Percentiles rank a stretch among this genome's conserved stretches.
Conservation (phyloP, 2,329 filamentous ascomycete genomes). For the Microcyclosporella mali region DNA sequence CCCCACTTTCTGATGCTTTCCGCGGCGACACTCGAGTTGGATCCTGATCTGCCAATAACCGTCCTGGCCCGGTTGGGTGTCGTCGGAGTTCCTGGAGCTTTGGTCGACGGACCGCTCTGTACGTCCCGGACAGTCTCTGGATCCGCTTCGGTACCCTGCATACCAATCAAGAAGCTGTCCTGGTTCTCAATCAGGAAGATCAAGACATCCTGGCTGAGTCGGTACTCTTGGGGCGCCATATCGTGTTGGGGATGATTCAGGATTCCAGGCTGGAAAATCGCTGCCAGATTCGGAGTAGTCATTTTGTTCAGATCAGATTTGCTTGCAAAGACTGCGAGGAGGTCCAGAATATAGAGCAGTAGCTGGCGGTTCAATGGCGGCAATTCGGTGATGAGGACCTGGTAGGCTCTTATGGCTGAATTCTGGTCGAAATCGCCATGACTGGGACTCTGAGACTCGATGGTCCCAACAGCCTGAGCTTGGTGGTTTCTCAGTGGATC, state of each 20-base stretch:
- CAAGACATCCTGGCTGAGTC: slow-evolving; percentile 89
- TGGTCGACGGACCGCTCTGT: slow-evolving; percentile 60
- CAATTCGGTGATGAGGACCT: slow-evolving; percentile 84
- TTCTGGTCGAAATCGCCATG: slow-evolving; percentile 68
- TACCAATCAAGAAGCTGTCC: slow-evolving; percentile 95
- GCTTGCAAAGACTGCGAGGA: slow-evolving; percentile 92
- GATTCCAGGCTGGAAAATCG: slow-evolving; percentile 96
- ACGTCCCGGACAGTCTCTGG: slow-evolving; percentile 64
- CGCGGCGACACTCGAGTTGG: slow-evolving; percentile 80
- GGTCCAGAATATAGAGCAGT: slow-evolving; percentile 88
- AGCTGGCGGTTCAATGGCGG: slow-evolving; percentile 90
- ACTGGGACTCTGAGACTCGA: slow-evolving; percentile 58
- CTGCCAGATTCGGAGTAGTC: slow-evolving; percentile 88
- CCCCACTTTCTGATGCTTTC: slow-evolving; percentile 80
- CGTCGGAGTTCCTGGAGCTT: slow-evolving; percentile 40
- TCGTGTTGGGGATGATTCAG: slow-evolving; percentile 89
- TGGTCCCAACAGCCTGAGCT: slow-evolving; percentile 63
- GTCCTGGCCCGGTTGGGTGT: slow-evolving; percentile 45
- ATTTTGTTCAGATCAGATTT: slow-evolving; percentile 97
- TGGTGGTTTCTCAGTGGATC: slow-evolving; percentile 69
- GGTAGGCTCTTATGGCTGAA: slow-evolving; percentile 74
- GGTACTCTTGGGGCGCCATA: slow-evolving; percentile 92
- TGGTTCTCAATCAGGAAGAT: slow-evolving; percentile 98
- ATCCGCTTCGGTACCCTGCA: slow-evolving; percentile 98
- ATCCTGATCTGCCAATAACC: slow-evolving; percentile 67